A percentile compares a stretch with the other conserved stretches of the same genome.
Evolutionary conservation across 2,329 filamentous ascomycete species (phyloP).

Genomic region (Domatiomyces globalis): DNA sequence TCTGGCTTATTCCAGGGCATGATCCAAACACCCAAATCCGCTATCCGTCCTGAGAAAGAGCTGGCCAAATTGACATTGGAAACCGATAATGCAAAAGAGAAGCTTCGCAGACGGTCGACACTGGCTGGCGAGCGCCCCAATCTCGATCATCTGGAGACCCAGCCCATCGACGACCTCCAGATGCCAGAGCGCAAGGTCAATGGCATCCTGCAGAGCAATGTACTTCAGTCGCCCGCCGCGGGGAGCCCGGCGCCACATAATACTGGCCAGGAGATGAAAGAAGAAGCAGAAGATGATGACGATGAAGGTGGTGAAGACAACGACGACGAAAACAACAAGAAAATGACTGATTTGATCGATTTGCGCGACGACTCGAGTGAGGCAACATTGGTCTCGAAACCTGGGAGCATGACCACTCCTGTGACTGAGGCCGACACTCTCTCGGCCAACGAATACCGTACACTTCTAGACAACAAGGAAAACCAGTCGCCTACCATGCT

Average conservation of each 20-base stretch:
- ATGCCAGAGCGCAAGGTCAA: slow-evolving; percentile 5
- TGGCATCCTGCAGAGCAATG: slow-evolving; percentile 1
- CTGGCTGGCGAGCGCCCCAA: slow-evolving; percentile 16
- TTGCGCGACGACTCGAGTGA: slow-evolving; percentile 23
- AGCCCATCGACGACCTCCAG: slow-evolving; percentile 9
- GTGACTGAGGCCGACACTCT: slow-evolving; percentile 11
- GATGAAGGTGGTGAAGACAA: not conserved
- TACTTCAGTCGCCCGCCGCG: slow-evolving; percentile 5
- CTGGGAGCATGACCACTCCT: not conserved
- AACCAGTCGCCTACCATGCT: slow-evolving; percentile 21
- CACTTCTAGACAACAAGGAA: slow-evolving; percentile 26
- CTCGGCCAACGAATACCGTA: slow-evolving; percentile 18
- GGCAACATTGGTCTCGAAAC: slow-evolving; percentile 26
- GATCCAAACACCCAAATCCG: slow-evolving; percentile 46
- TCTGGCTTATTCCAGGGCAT: slow-evolving; percentile 56
- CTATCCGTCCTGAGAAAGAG: slow-evolving; percentile 58
- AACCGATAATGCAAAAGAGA: slow-evolving; percentile 40
- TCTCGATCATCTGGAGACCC: slow-evolving; percentile 12
- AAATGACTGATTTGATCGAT: slow-evolving; percentile 2
- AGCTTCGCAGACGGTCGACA: slow-evolving; percentile 36
- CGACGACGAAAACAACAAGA: slow-evolving; percentile 1
- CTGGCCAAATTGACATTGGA: slow-evolving; percentile 69
- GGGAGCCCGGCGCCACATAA: not conserved
- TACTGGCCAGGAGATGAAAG: not conserved
- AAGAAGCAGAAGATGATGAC: not conserved